Evolutionary conservation across 1,284 basidiomycete species (phyloP), one percentile per base, ranked within the genome.

Genomic region (Trichosporon coremiiforme): DNA sequence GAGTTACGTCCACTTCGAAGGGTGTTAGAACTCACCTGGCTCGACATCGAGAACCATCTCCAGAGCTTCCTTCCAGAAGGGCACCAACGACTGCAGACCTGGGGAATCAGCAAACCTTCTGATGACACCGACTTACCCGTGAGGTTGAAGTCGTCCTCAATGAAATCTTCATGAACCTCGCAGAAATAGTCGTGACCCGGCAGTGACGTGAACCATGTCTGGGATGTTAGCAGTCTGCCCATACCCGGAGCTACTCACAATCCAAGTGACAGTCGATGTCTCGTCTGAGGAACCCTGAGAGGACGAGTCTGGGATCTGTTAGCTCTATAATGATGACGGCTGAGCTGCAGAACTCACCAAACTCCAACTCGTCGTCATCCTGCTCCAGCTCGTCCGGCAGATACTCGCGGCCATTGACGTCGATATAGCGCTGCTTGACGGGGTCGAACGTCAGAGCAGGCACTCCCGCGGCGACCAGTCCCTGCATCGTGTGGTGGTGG

Each of bases 21-120:
- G 8, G 8, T 35, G 4, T 12, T 0, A 1, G 6, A 36, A 81
- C 90, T 82, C 83, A 95, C 94, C 94, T 85, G 97, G 94, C 85
- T 99, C 97, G 66, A 99, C 96, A 84, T 99, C 97, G 71, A 99
- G 85, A n/a, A 99, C 95, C 97, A 99, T 99, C 85, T 99, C 97
- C 89, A 99, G 91, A 33, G 97, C 97, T 83, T 99, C 97, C 84
- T 98, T 83, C 94, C 97, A 99, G 82, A 99, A 99, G 9, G 97
- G 87, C 0, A 99, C 95, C 87, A 98, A 91, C 20, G 89, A 88
- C 81, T 95, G 95, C 75, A 99, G 85, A 1, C 97, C 97, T 84
- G 72, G 8, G 62, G 2, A 65, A 67, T 70, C 20, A 64, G 57
- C 25, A 6, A 20, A 4, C 22, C 2, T 12, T 9, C 31, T 8